Conservation (phyloP, 768 basidiomycete genomes). For the Roridomyces roridus region DNA sequence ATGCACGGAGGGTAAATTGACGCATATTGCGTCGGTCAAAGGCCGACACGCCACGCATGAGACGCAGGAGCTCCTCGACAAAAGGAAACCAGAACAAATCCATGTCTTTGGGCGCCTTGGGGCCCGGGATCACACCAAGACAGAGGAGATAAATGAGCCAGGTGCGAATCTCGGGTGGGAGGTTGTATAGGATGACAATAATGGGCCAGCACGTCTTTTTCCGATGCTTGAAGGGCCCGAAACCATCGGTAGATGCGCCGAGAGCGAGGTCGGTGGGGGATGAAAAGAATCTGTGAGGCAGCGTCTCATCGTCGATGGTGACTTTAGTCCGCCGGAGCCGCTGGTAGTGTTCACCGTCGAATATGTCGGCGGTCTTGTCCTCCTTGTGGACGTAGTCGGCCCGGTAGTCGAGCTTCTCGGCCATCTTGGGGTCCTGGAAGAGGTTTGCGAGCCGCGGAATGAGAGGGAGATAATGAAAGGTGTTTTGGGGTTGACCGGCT, state of each 20-base stretch:
- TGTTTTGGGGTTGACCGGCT: too few species aligned
- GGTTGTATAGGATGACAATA: conserved; percentile 46
- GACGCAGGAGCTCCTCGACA: conserved; percentile 48
- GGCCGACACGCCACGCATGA: too few species aligned
- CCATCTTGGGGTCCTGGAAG: background rate
- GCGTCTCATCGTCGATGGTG: background rate
- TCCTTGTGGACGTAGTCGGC: background rate
- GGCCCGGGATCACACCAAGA: conserved; percentile 58
- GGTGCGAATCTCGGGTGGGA: conserved; percentile 38
- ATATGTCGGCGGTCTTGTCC: background rate
- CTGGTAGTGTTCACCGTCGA: background rate
- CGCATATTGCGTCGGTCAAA: conserved; percentile 29
- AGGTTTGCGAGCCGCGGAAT: background rate
- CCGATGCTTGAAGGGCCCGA: background rate
- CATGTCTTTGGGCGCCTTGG: conserved; percentile 47
- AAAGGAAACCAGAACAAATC: conserved; percentile 51
- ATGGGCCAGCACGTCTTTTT: conserved; percentile 48
- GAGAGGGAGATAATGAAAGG: background rate
- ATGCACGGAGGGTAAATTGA: conserved; percentile 34
- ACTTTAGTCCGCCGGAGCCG: background rate
- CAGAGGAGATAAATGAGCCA: conserved; percentile 39
- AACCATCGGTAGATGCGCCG: background rate
- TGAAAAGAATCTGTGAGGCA: background rate
- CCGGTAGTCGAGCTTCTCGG: background rate
- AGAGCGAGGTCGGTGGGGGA: background rate